These are phyloP conservation scores for Ananas comosus DNA, from an alignment of 176 grass and related monocot species.

Conservation along the genomic window DNA sequence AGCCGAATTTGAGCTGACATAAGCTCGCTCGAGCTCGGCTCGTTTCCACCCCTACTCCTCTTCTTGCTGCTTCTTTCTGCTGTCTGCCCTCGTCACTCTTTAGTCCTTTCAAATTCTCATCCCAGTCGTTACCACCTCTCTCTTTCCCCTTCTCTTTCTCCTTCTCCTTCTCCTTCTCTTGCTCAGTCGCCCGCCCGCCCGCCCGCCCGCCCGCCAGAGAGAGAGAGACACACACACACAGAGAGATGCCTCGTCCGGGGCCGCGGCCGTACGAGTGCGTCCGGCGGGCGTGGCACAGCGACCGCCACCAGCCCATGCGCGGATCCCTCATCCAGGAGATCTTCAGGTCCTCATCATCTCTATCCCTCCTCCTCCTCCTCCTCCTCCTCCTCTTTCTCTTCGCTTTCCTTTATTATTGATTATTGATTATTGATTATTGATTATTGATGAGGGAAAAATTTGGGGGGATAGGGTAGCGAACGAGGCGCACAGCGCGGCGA, in stretches of 20 bases:
- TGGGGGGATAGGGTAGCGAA: conserved; percentile 38
- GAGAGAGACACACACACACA: too few relatives aligned
- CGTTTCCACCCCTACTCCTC: too few relatives aligned
- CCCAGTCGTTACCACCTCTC: neutral
- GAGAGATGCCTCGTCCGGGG: conserved; percentile 37
- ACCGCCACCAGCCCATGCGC: conserved; percentile 37
- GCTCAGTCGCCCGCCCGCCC: neutral
- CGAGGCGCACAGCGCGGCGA: conserved; percentile 30
- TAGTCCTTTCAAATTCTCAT: too few relatives aligned
- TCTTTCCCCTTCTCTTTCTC: neutral
- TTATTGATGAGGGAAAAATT: too few relatives aligned
- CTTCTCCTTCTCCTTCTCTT: too few relatives aligned
- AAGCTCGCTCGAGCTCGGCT: too few relatives aligned
- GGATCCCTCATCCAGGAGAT: conserved; percentile 44
- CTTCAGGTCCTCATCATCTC: conserved; percentile 18
- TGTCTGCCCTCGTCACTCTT: too few relatives aligned
- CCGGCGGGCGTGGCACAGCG: conserved; percentile 44
- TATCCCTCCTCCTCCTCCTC: neutral
- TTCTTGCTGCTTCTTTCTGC: too few relatives aligned
- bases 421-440: too few relatives aligned
- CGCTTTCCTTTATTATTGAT: neutral
- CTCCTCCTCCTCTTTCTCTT: too few relatives aligned
- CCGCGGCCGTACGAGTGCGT: conserved; percentile 53
- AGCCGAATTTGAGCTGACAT: too few relatives aligned
- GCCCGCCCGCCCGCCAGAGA: too few relatives aligned